These are phyloP conservation scores for Metarhizium brunneum DNA, from an alignment of 2,329 filamentous ascomycete species.

Conservation along the genomic window DNA sequence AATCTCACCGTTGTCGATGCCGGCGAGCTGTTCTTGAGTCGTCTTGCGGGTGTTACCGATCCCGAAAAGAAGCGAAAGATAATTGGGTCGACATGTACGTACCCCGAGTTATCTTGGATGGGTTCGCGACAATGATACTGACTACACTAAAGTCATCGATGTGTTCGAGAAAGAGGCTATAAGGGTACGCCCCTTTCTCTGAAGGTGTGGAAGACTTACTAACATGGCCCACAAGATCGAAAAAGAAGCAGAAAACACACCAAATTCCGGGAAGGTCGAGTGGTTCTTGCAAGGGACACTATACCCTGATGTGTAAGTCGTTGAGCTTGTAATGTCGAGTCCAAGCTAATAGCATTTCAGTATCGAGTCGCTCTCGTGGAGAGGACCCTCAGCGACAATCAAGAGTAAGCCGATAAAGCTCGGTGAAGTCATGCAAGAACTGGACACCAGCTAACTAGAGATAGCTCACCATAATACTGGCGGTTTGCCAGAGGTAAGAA, in stretches of 20 bases:
- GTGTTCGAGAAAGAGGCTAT: conserved; percentile 72
- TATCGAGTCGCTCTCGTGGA: too few species aligned
- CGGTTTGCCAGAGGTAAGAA: conserved; percentile 40
- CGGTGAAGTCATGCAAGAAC: neutral
- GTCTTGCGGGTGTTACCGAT: conserved; percentile 64
- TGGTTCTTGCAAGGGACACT: conserved; percentile 85
- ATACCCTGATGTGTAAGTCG: conserved; percentile 30
- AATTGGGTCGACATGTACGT: conserved; percentile 45
- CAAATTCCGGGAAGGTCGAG: conserved; percentile 64
- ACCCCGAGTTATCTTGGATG: neutral
- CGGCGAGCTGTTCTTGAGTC: conserved; percentile 63
- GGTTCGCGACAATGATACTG: neutral
- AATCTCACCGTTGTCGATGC: conserved; percentile 85
- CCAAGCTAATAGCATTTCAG: too few species aligned
- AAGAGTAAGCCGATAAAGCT: neutral
- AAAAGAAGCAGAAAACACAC: conserved; percentile 55
- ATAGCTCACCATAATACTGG: conserved; percentile 51
- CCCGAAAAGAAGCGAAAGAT: conserved; percentile 86
- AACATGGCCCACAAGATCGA: conserved; percentile 43
- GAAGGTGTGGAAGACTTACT: neutral
- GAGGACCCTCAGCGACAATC: conserved; percentile 29
- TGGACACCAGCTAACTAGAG: too few species aligned
- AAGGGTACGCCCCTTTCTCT: neutral
- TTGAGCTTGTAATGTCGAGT: neutral
- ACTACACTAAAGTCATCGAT: conserved; percentile 26